Evolutionary conservation across 2,329 filamentous ascomycete species (phyloP).

Genomic region (Penicillium sp.): DNA sequence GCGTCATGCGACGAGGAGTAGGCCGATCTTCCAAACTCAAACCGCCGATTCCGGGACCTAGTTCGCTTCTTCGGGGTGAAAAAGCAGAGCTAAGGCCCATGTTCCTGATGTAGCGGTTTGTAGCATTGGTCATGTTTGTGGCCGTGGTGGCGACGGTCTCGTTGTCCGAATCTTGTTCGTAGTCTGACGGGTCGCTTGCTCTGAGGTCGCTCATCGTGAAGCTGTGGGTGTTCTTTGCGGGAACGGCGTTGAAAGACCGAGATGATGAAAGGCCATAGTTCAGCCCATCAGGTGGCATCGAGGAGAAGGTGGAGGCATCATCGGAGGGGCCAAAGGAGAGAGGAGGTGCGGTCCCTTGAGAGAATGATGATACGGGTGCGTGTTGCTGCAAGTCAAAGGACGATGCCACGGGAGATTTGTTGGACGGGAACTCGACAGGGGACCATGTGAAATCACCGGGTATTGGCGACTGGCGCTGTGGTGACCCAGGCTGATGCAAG

Average conservation of each 20-base stretch:
- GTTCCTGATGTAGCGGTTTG: slow-evolving; percentile 33
- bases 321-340: slow-evolving; percentile 32
- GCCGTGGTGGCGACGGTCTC: slow-evolving; percentile 36
- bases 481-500: slow-evolving; percentile 9
- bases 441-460: slow-evolving; percentile 11
- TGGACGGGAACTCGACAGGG: slow-evolving; percentile 12
- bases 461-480: slow-evolving; percentile 4
- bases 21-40: slow-evolving; percentile 35
- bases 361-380: slow-evolving; percentile 24
- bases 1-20: slow-evolving; percentile 30
- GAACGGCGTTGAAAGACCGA: slow-evolving; percentile 17
- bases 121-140: slow-evolving; percentile 32
- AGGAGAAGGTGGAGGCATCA: slow-evolving; percentile 19
- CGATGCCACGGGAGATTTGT: slow-evolving; percentile 12
- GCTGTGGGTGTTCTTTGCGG: slow-evolving; percentile 25
- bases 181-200: slow-evolving; percentile 32
- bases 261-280: slow-evolving; percentile 23
- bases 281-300: slow-evolving; percentile 21
- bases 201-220: slow-evolving; percentile 32
- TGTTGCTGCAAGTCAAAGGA: slow-evolving; percentile 23
- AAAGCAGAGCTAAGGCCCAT: slow-evolving; percentile 21
- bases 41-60: slow-evolving; percentile 32
- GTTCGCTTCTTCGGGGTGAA: slow-evolving; percentile 30
- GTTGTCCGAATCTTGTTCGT: slow-evolving; percentile 35
- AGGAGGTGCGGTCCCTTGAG: slow-evolving; percentile 22